These are phyloP conservation scores for Trypanosoma vivax DNA, from an alignment of 208 protist species.

Conservation along the genomic window DNA sequence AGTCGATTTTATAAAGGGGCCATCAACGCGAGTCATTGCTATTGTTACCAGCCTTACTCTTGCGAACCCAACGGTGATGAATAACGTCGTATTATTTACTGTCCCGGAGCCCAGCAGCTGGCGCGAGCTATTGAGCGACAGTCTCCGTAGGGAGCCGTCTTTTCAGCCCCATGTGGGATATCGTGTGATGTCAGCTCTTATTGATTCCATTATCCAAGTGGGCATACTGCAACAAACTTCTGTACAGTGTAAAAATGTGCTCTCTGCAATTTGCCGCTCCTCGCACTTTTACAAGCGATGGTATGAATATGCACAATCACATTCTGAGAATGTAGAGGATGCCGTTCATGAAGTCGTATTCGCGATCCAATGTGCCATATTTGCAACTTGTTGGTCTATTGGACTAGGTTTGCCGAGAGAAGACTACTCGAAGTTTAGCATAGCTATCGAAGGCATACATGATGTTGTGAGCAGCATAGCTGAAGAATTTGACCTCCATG, in stretches of 20 bases:
- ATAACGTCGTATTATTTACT: slow-evolving; percentile 42
- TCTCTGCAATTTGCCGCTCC: slow-evolving; percentile 27
- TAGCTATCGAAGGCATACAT: slow-evolving; percentile 11
- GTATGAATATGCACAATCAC: slow-evolving; percentile 38
- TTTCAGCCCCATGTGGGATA: slow-evolving; percentile 21
- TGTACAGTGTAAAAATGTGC: slow-evolving; percentile 15
- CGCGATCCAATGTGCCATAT: slow-evolving; percentile 45
- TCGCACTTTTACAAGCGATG: slow-evolving; percentile 44
- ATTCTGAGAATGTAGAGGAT: slow-evolving; percentile 23
- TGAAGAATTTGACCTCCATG: slow-evolving; percentile 18
- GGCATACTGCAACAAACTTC: not conserved
- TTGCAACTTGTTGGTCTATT: slow-evolving; percentile 54
- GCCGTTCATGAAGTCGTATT: slow-evolving; percentile 29
- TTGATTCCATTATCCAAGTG: slow-evolving; percentile 20
- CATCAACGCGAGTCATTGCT: slow-evolving; percentile 28
- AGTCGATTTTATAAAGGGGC: slow-evolving; percentile 29
- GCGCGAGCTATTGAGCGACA: slow-evolving; percentile 30
- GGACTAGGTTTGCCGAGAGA: slow-evolving; percentile 19
- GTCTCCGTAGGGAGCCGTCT: slow-evolving; percentile 20
- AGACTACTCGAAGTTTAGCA: slow-evolving; percentile 6
- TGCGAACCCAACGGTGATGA: slow-evolving; percentile 29
- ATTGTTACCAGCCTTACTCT: slow-evolving; percentile 21
- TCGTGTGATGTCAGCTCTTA: slow-evolving; percentile 29
- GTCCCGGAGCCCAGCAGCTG: slow-evolving; percentile 27
- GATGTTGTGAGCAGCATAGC: slow-evolving; percentile 11